Evolutionary conservation across 106 monocot genomes (phyloP).

Genomic region (Dendrobium catenatum): DNA sequence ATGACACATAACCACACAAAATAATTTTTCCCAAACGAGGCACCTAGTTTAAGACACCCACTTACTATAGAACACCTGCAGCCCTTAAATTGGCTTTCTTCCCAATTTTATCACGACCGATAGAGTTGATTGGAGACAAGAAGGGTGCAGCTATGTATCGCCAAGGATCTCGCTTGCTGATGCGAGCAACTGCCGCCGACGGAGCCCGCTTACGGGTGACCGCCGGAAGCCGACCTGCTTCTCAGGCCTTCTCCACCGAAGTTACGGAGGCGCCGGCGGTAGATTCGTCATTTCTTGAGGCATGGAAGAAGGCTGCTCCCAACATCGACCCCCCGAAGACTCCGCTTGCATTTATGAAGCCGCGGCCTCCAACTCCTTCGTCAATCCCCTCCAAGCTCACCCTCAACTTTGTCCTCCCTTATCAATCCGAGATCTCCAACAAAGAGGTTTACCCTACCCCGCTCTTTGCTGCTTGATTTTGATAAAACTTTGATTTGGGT

Average conservation of each 20-base stretch:
- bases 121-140: neutral
- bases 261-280: slow-evolving; percentile 30
- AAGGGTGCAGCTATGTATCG: slow-evolving; percentile 15
- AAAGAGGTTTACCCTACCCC: slow-evolving; percentile 54
- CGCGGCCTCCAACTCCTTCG: slow-evolving; percentile 60
- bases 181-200: slow-evolving; percentile 7
- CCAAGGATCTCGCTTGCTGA: slow-evolving; percentile 20
- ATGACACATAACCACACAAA: no score
- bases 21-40: no score
- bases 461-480: neutral
- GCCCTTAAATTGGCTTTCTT: no score
- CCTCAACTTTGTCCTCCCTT: slow-evolving; percentile 92
- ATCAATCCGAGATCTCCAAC: slow-evolving; percentile 79
- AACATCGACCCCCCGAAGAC: slow-evolving; percentile 85
- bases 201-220: neutral
- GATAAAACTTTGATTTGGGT: neutral
- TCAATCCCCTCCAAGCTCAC: slow-evolving; percentile 88
- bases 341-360: slow-evolving; percentile 81
- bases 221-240: neutral
- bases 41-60: no score
- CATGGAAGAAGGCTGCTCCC: slow-evolving; percentile 88
- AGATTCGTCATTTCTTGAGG: slow-evolving; percentile 57
- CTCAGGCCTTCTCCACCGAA: slow-evolving; percentile 25
- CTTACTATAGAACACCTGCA: no score
- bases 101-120: no score